These are phyloP conservation scores for Tetraselmis striata DNA, from an alignment of 139 green algal genomes.

Conservation along the genomic window DNA sequence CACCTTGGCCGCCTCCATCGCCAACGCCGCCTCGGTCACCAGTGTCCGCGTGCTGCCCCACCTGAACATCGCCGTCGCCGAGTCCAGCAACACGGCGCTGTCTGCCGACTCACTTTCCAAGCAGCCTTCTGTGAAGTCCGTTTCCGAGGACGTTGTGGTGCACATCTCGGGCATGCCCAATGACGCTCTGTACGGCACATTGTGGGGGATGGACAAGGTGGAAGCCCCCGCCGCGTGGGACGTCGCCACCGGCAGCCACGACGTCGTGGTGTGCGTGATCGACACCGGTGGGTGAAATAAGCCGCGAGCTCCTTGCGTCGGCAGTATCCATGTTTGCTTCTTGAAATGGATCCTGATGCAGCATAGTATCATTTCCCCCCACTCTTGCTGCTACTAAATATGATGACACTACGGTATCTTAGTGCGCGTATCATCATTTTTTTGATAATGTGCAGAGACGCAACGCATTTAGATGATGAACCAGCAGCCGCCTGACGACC, in stretches of 20 bases:
- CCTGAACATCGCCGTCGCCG: neutral
- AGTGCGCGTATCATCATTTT: no score
- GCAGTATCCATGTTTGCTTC: neutral
- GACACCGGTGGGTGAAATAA: slow-evolving; percentile 11
- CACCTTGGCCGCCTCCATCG: neutral
- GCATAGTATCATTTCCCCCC: no score
- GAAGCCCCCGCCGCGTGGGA: neutral
- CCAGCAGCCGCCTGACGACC: neutral
- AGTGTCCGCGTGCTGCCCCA: neutral
- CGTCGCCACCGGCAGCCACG: neutral
- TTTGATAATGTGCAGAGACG: neutral
- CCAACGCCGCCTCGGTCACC: neutral
- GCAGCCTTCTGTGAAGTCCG: neutral
- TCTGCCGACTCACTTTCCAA: neutral
- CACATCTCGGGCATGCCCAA: neutral
- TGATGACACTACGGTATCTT: no score
- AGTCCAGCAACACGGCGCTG: neutral
- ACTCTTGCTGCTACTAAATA: neutral
- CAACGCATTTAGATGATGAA: neutral
- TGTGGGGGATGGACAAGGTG: neutral
- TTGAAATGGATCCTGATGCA: neutral
- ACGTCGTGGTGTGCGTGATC: slow-evolving; percentile 55
- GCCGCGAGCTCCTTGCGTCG: neutral
- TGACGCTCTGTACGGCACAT: neutral
- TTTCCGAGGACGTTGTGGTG: neutral